Percentiles rank a stretch among this genome's conserved stretches.
Conservation (phyloP, 2,329 filamentous ascomycete species). For the Penicillium crustosum region DNA sequence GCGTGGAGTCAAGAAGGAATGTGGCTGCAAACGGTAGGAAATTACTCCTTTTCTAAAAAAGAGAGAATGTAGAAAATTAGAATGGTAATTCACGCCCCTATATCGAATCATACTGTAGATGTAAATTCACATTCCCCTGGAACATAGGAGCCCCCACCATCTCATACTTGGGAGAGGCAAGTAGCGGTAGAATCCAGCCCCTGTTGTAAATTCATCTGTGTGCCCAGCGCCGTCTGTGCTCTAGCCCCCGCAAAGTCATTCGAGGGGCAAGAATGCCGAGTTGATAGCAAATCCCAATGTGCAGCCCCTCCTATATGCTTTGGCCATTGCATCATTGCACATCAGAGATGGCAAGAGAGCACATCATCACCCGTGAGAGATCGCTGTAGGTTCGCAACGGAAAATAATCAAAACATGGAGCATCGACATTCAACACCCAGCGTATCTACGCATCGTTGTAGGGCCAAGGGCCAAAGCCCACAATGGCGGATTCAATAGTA, state of each 20-base stretch:
- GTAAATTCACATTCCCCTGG: constrained; percentile 14
- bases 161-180: constrained; percentile 4
- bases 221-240: constrained; percentile 7
- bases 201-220: constrained; percentile 6
- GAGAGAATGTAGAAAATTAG: constrained; percentile 1
- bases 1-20: constrained; percentile 12
- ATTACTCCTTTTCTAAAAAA: neutral
- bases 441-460: neutral
- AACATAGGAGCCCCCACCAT: constrained; percentile 2
- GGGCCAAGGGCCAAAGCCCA: constrained; percentile 3
- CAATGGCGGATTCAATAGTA: neutral
- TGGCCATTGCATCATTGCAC: constrained; percentile 4
- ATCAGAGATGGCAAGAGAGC: neutral
- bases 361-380: neutral
- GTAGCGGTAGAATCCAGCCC: neutral
- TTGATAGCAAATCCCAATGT: neutral
- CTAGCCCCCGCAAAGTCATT: constrained; percentile 4
- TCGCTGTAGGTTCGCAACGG: neutral
- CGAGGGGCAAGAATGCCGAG: constrained; percentile 8
- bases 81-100: neutral
- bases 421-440: neutral
- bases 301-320: neutral
- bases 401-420: neutral
- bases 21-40: constrained; percentile 11
- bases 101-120: neutral